Base-by-base conservation (phyloP, 257 asterid genomes). In the Rauvolfia tetraphylla region DNA sequence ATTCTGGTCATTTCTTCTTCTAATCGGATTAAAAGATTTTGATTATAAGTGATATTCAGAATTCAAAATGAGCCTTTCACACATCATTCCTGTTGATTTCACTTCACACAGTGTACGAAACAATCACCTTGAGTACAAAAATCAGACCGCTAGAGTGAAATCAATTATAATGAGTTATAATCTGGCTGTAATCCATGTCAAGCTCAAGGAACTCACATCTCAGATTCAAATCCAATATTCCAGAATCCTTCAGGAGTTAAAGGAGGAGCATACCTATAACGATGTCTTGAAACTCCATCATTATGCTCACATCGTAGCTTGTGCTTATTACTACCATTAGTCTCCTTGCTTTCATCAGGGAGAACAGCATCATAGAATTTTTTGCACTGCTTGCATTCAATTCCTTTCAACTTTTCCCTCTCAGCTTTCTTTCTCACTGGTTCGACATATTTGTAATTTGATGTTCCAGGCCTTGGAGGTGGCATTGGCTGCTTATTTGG, bases 201-300 rank as follows among this genome's bases (percentile, higher is more conserved):
- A 51, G 0, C 25, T 69, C 22, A 11, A 44, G 36, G 9, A 83
- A 61, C 67, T 84, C 86, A 95, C 89, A 79, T 93, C 83, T 93
- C 98, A 76, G 98, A 88, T 77, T 93, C 96, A 83, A 95, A 93
- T 49, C 97, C 98, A 76, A 93, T 90, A 83, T 95, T 91, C 98
- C 98, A 95, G 81, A 95, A 95, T 72, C 99, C 99, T 82, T 93
- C 98, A 42, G 98, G 99, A 80, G 99, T 93, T 39, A 63, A 86
- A 77, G 99, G 99, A 82, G 98, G 99, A 69, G 90, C 97, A 69
- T 91, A 92, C 88, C 88, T 88, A 66, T 91, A 95, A 54, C 99
- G 92, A 86, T 95, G 99, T 86, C 98, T 86, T 31, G 99, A 95
- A 72, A 93, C 99, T 78, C 96, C 97, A 38, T 91, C 95, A 33